phyloP scores from a whole-genome alignment of 345 rosid species.

The Citrus maxima region DNA sequence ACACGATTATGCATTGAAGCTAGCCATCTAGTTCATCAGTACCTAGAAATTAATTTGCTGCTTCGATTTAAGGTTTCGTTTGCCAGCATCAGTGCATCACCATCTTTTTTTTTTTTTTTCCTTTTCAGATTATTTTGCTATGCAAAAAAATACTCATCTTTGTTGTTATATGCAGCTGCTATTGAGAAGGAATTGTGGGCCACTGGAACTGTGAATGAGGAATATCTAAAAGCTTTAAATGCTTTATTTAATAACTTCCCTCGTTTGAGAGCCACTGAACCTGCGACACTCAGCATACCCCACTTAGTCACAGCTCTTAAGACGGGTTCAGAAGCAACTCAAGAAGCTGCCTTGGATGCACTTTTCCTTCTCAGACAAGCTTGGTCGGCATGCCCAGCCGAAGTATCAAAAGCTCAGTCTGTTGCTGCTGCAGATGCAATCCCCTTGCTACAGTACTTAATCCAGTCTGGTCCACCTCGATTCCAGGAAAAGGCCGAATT shows the following conservation, averaged over 20 bases:
- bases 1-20: not conserved
- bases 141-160: not conserved
- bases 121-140: not conserved
- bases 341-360: constrained; percentile 97
- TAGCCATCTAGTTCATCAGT: not conserved
- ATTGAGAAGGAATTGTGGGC: constrained; percentile 99
- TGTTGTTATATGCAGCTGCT: constrained; percentile 63
- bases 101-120: not conserved
- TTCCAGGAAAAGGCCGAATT: constrained; percentile 99
- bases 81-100: not conserved
- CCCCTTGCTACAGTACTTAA: constrained; percentile 88
- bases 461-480: constrained; percentile 99
- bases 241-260: constrained; percentile 94
- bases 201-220: constrained; percentile 90
- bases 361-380: constrained; percentile 98
- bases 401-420: constrained; percentile 92
- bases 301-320: constrained; percentile 93
- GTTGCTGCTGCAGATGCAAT: constrained; percentile 99
- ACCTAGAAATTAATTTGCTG: not conserved
- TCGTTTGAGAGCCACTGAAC: constrained; percentile 94
- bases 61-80: not conserved
- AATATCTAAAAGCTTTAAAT: constrained; percentile 89
- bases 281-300: constrained; percentile 95
- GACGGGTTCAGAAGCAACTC: constrained; percentile 95
- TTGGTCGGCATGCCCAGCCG: constrained; percentile 99